Base-by-base conservation (phyloP, 805 yeast genomes). In the Schwanniomyces occidentalis region DNA sequence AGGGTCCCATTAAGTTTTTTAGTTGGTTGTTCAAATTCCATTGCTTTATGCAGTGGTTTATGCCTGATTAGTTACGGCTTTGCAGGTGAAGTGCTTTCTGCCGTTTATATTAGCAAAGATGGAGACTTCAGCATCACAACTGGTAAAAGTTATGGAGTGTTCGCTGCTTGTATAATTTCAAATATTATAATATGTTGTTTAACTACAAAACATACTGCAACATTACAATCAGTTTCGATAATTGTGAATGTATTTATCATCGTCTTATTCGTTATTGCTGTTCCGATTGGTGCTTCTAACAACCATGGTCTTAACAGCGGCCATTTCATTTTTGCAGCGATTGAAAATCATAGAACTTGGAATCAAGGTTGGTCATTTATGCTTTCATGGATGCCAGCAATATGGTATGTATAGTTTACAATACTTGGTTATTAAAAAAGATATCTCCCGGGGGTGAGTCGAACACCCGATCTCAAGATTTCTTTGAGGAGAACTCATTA, bases 51-150 rank as follows among this genome's bases (percentile, higher is more conserved):
- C 32, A 78, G 82, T 18, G 87, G 83, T 17, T 58, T 79, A 14
- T 82, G 86, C 45, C 77, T 85, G 13, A 78, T 84, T 40, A 75
- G 75, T 45, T 83, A 81, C 50, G 90, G 90, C 12, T 78, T 82
- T 48, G 78, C 85, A 2, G 66, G 62, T 34, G 82, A 77, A 48
- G 58, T 78, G 9, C 50, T 78, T 16, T 76, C 88, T 8, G 76
- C 79, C 8, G 83, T 82, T 29, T 71, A 72, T 30, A 62, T 78
- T 19, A 67, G 63, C 18, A 61, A 59, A 30, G 82, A 80, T 42
- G 83, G 82, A 16, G 61, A 63, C 36, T 83, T 78, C 41, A 71
- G 56, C 3, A 70, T 78, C 23, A 75, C 85, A 2, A 56, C 63
- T 24, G 80, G 70, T 16, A 77, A 67, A 38, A 60, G 67, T 1